phyloP scores from a whole-genome alignment of 345 rosid genomes.

The Brassica rapa region DNA sequence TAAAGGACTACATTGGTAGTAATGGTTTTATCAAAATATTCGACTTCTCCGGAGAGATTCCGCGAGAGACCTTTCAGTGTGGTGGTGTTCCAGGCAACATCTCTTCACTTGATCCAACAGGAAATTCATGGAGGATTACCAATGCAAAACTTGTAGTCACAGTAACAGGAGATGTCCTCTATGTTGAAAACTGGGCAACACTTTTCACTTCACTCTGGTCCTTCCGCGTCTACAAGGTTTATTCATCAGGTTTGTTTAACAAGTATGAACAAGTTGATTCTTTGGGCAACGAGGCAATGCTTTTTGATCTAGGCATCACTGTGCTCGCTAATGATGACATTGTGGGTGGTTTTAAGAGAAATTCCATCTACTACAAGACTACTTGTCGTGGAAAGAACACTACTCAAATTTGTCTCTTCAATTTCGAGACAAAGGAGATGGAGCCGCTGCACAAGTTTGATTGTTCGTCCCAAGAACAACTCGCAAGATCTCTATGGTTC shows the following conservation, averaged over 20 bases:
- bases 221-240: neutral
- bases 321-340: neutral
- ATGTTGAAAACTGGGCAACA: neutral
- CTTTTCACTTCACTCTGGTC: neutral
- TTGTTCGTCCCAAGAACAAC: neutral
- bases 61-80: slow-evolving; percentile 4
- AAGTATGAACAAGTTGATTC: neutral
- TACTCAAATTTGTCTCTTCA: neutral
- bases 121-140: neutral
- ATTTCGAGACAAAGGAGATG: neutral
- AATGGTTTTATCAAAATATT: neutral
- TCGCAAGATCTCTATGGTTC: neutral
- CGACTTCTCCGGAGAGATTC: neutral
- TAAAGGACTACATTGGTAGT: neutral
- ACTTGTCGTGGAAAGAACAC: neutral
- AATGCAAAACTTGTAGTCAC: neutral
- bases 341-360: slow-evolving; percentile 1
- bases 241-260: neutral
- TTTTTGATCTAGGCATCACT: slow-evolving; percentile 4
- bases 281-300: slow-evolving; percentile 9
- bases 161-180: neutral
- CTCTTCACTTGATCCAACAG: neutral
- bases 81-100: neutral
- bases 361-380: neutral
- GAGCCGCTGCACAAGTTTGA: neutral